Evolutionary conservation across 495 filamentous ascomycete species (phyloP).

Genomic region (Trichoderma erinaceum): DNA sequence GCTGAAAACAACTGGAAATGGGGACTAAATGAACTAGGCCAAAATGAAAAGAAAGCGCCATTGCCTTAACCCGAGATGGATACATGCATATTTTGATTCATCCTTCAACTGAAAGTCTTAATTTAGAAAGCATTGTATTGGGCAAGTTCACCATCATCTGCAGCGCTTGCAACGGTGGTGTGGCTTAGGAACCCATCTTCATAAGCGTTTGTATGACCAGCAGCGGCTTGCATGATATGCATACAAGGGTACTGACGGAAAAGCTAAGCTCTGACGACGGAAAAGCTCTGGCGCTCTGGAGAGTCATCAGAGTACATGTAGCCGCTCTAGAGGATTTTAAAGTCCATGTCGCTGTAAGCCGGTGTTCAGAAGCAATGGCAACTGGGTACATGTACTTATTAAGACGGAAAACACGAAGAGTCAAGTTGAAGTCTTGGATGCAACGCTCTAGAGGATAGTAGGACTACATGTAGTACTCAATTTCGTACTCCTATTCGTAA

Average conservation of each 20-base stretch:
- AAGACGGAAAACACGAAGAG: no score
- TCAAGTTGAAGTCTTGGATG: no score
- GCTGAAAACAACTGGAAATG: no score
- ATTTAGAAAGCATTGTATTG: not conserved
- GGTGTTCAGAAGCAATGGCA: no score
- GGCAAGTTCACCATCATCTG: not conserved
- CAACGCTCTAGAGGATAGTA: no score
- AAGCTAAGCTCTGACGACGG: not conserved
- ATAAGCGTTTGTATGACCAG: not conserved
- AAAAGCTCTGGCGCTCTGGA: not conserved
- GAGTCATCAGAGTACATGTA: not conserved
- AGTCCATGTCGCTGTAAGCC: no score
- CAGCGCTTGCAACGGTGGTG: not conserved
- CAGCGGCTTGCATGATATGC: not conserved
- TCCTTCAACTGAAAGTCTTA: not conserved
- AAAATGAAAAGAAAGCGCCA: not conserved
- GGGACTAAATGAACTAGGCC: not conserved
- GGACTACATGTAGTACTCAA: no score
- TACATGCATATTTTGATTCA: not conserved
- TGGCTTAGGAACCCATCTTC: conserved; percentile 3
- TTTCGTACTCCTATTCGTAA: no score
- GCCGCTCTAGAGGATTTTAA: no score
- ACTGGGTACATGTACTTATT: no score
- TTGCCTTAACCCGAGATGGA: not conserved
- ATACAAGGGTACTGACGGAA: not conserved